phyloP scores from a whole-genome alignment of 2,329 filamentous ascomycete genomes.

The Lachnellula arida region DNA sequence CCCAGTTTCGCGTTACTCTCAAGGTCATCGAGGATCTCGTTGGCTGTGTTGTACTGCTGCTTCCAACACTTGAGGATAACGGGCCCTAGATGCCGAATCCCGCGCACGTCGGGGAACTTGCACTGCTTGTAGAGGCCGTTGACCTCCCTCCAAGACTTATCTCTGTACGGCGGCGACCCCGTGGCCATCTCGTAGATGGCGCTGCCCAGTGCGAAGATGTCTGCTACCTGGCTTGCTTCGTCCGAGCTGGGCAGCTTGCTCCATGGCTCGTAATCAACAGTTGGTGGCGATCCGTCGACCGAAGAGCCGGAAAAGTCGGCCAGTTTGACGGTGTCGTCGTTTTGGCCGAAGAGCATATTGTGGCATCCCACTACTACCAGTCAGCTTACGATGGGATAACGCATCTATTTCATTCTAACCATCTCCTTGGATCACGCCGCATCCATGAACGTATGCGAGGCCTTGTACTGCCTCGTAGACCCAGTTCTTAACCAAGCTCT shows the following conservation, averaged over 20 bases:
- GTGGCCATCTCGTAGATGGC: conserved; percentile 1
- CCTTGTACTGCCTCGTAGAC: background rate
- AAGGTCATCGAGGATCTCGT: background rate
- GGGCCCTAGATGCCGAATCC: background rate
- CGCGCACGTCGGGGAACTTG: background rate
- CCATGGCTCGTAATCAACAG: background rate
- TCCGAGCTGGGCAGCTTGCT: background rate
- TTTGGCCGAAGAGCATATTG: background rate
- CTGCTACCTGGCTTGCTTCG: background rate
- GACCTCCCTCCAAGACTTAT: background rate
- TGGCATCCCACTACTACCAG: conserved; percentile 1
- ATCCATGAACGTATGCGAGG: background rate
- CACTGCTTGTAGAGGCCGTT: background rate
- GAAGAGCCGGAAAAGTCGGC: conserved; percentile 5
- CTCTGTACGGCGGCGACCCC: background rate
- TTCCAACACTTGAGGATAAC: conserved; percentile 1
- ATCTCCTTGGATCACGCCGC: conserved; percentile 1
- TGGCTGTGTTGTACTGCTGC: background rate
- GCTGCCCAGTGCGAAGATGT: conserved; percentile 1
- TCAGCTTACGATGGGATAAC: background rate
- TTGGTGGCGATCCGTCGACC: background rate
- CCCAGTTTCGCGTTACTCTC: background rate
- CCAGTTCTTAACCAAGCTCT: background rate
- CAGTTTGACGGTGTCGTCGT: background rate
- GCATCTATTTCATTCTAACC: background rate